These are phyloP conservation scores for Carpinus viminea DNA, from an alignment of 306 rosid species.

Conservation along the genomic window DNA sequence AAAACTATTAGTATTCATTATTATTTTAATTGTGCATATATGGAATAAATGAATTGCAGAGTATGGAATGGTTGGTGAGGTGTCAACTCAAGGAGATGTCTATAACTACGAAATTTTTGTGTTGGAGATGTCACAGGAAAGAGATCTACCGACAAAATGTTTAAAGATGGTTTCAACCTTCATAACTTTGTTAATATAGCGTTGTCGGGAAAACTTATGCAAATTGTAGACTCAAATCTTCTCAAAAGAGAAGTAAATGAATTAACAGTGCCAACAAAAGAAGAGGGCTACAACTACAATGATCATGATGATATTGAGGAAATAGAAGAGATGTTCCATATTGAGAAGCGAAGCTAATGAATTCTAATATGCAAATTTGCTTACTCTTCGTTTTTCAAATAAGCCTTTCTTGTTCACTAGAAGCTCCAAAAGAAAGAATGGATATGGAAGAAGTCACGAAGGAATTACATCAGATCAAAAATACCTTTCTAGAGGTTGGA, in stretches of 20 bases:
- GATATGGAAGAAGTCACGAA: constrained; percentile 28
- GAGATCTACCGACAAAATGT: no score
- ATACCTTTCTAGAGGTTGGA: no score
- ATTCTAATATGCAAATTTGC: background rate
- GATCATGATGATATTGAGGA: background rate
- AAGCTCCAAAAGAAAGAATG: constrained; percentile 30
- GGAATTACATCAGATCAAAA: background rate
- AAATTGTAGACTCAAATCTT: constrained; percentile 37
- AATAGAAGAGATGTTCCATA: background rate
- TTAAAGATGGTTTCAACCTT: no score
- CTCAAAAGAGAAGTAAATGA: constrained; percentile 16
- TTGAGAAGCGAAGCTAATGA: background rate
- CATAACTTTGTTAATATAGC: no score
- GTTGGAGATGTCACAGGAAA: no score
- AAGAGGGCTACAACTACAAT: background rate
- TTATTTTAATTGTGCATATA: no score
- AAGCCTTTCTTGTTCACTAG: constrained; percentile 37
- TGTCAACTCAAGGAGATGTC: no score
- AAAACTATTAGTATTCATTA: no score
- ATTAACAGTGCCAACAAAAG: background rate
- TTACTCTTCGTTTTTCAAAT: background rate
- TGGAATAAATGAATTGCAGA: no score
- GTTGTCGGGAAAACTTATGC: constrained; percentile 20
- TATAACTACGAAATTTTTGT: no score
- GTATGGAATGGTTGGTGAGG: no score